phyloP scores from a whole-genome alignment of 1,284 basidiomycete species.

The Cutaneotrichosporon dermatis region DNA sequence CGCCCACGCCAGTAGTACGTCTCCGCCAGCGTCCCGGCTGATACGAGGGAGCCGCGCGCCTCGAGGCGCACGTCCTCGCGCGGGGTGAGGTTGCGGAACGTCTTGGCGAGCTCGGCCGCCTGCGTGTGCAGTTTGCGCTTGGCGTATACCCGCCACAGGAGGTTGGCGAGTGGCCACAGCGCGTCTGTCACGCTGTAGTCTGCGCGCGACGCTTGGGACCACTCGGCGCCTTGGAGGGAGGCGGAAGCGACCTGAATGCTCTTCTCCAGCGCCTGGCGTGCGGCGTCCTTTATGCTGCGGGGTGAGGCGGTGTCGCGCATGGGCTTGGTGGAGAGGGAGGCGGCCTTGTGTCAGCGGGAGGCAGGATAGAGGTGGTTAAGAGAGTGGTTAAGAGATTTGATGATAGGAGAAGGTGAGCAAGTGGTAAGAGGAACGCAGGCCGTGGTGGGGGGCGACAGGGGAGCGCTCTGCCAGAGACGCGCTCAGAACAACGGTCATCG shows the following conservation, averaged over 20 bases:
- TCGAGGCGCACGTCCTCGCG: slow-evolving; percentile 31
- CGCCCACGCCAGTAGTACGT: slow-evolving; percentile 45
- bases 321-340: slow-evolving; percentile 26
- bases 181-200: slow-evolving; percentile 32
- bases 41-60: slow-evolving; percentile 20
- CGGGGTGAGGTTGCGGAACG: slow-evolving; percentile 28
- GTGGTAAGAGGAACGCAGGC: too few species aligned
- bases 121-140: slow-evolving; percentile 42
- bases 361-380: slow-evolving; percentile 30
- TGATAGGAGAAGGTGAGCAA: too few species aligned
- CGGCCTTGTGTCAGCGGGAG: slow-evolving; percentile 28
- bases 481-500: too few species aligned
- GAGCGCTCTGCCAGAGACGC: too few species aligned
- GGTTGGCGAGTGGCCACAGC: slow-evolving; percentile 37
- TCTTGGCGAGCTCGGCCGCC: slow-evolving; percentile 31
- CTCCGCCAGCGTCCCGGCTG: slow-evolving; percentile 31
- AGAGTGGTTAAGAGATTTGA: too few species aligned
- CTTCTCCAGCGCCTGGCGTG: slow-evolving; percentile 39
- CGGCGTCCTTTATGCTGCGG: slow-evolving; percentile 36
- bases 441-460: too few species aligned
- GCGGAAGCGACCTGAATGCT: slow-evolving; percentile 31
- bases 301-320: slow-evolving; percentile 28
- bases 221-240: slow-evolving; percentile 19
- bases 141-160: slow-evolving; percentile 37
- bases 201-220: slow-evolving; percentile 11